These are phyloP conservation scores for Sicyos baderoa DNA, from an alignment of 306 rosid species.

Conservation along the genomic window DNA sequence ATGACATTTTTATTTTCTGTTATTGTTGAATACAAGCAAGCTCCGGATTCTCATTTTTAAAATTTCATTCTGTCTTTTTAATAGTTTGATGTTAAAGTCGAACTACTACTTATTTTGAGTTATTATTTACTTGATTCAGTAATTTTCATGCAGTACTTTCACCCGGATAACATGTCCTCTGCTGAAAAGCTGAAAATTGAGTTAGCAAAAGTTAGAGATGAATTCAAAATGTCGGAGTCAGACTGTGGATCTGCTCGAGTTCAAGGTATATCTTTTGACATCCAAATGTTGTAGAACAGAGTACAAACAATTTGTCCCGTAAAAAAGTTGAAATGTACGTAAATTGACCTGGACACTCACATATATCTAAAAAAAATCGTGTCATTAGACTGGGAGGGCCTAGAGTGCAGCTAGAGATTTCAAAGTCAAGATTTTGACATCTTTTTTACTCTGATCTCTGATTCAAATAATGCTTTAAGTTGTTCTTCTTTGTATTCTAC, in stretches of 20 bases:
- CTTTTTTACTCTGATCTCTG: not conserved
- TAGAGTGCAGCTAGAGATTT: not conserved
- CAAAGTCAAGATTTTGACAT: not conserved
- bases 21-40: not conserved
- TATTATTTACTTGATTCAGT: not conserved
- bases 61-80: not conserved
- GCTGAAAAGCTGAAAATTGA: conserved; percentile 72
- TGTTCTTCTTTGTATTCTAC: conserved; percentile 25
- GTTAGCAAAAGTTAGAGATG: conserved; percentile 68
- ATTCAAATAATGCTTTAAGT: not conserved
- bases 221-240: conserved; percentile 86
- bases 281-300: too few relatives aligned
- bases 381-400: not conserved
- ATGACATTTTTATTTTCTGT: not conserved
- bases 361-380: too few relatives aligned
- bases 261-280: conserved; percentile 51
- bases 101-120: not conserved
- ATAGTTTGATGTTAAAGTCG: not conserved
- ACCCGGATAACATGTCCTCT: conserved; percentile 88
- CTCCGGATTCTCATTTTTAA: not conserved
- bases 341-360: too few relatives aligned
- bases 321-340: too few relatives aligned
- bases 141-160: conserved; percentile 57
- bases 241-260: conserved; percentile 92
- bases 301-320: too few relatives aligned